Evolutionary conservation across 148 eudicot species (phyloP), one percentile per base, ranked within the genome.

Genomic region (Diospyros kaki): DNA sequence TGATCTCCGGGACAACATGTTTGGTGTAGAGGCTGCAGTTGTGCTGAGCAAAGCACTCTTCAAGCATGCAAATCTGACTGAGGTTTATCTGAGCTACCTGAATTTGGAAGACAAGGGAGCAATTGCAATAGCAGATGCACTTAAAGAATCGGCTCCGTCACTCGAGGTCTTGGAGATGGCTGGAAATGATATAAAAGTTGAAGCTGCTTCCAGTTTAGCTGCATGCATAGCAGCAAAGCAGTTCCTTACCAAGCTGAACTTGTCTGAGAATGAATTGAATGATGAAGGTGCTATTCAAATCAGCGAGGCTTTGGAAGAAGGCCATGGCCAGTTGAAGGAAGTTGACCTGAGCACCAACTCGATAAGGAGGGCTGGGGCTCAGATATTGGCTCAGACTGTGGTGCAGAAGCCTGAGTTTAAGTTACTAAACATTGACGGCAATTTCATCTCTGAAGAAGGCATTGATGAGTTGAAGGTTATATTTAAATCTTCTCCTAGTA

Each of bases 21-120:
- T 85, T 83, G 88, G 89, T 56, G 75, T 81, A 52, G 86, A 87
- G 77, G 86, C 85, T 17, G 93, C 91, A 53, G n/a, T 84, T 2
- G 75, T 76, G 58, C 78, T 89, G 78, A 82, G 93, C 58, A 83
- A 82, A 65, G 79, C 87, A 40, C 75, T 87, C 5, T 68, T 66
- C 13, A 72, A 54, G 61, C 79, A 78, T 66, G 66, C 80, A 44
- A 72, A 82, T 85, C 87, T 89, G 10, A 80, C 74, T 5, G 90
- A 89, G 64, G 17, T 87, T 64, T 85, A 89, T 74, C 71, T 89
- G 72, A 87, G 91, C 76, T 84, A 87, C 79, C 76, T 89, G 60
- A 89, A 89, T 81, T 77, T 89, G 62, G 93, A 84, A 77, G 89
- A 89, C 76, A 84, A 84, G 28, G 91, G 89, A 61, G 80, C 84